Conservation (phyloP, 495 filamentous ascomycete species). For the Lasiosphaeria hispida region DNA sequence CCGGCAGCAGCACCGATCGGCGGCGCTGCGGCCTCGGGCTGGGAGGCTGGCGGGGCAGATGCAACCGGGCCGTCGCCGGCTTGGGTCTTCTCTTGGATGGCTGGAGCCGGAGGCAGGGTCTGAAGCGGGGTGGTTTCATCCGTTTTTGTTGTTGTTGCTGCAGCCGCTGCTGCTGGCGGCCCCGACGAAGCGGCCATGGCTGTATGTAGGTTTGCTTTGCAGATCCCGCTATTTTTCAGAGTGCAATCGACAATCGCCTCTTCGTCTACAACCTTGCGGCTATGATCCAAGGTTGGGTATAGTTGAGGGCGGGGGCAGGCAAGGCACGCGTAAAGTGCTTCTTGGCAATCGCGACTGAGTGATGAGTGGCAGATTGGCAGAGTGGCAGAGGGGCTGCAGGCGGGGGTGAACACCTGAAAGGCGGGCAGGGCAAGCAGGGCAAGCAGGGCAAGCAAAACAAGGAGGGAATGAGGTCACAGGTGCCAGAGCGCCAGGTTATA, state of each 20-base stretch:
- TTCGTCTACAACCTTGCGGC: too few species aligned
- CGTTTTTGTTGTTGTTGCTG: neutral
- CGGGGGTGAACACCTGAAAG: too few species aligned
- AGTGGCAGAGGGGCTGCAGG: neutral
- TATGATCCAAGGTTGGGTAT: neutral
- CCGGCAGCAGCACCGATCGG: too few species aligned
- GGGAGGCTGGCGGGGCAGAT: too few species aligned
- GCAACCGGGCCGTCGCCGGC: too few species aligned
- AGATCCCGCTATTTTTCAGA: neutral
- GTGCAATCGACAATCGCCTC: too few species aligned
- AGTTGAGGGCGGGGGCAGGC: neutral
- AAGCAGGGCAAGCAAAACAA: neutral
- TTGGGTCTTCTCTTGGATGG: too few species aligned
- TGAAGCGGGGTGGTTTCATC: neutral
- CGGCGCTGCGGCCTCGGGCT: too few species aligned
- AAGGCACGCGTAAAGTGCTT: too few species aligned
- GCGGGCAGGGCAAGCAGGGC: too few species aligned
- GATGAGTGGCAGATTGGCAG: neutral
- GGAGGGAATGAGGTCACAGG: conserved; percentile 8
- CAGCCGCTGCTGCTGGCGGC: conserved; percentile 4
- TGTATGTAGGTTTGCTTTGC: neutral
- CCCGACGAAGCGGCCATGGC: conserved; percentile 6
- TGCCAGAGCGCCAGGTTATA: too few species aligned
- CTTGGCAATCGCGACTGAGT: too few species aligned
- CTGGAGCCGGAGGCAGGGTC: neutral